Base-by-base conservation (phyloP, 345 rosid genomes). In the Bretschneidera sinensis region DNA sequence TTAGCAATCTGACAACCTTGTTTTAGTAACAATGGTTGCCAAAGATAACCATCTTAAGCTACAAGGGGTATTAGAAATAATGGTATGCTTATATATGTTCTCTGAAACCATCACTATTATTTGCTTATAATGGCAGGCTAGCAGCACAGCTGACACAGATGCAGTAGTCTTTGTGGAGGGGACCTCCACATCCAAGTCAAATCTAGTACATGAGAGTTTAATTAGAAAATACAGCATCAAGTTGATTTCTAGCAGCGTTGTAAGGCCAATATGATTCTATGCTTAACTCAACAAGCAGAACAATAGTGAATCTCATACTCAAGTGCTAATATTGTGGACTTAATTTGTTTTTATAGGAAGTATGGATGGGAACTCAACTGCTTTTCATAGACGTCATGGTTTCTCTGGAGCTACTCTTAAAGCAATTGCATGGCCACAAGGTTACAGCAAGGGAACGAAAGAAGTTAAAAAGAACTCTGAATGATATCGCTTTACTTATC, bases 291-390 rank as follows among this genome's bases (percentile, higher is more conserved):
- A 39, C 18, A 33, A 24, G 9, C 31, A 24, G 55, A 48, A 21
- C 13, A 15, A 19, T 23, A 17, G 35, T 22, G 31, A 50, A 53
- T 19, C 55, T 56, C 24, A 21, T n/a, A 19, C 59, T 31, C 6
- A 48, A 48, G 18, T 20, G 18, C 54, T 35, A 48, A 20, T 20
- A 23, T 16, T n/a, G 61, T 49, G 19, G 17, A 22, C 0, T 19
- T 50, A 51, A 55, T 47, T 14, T 39, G 11, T 65, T 65, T 39
- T 54, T 59, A 52, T 68, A 86, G 89, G 79, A 81, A 65, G 21
- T 78, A 22, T 67, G 70, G 74, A 78, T 78, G 81, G 92, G 89
- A 54, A 86, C 85, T 24, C 88, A 79, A 31, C 73, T 86, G 73
- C 89, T 83, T 15, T 64, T 69, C 34, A 48, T 74, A 24, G 89